These are phyloP conservation scores for Eucalyptus victrix DNA, from an alignment of 345 rosid genomes.

Conservation along the genomic window DNA sequence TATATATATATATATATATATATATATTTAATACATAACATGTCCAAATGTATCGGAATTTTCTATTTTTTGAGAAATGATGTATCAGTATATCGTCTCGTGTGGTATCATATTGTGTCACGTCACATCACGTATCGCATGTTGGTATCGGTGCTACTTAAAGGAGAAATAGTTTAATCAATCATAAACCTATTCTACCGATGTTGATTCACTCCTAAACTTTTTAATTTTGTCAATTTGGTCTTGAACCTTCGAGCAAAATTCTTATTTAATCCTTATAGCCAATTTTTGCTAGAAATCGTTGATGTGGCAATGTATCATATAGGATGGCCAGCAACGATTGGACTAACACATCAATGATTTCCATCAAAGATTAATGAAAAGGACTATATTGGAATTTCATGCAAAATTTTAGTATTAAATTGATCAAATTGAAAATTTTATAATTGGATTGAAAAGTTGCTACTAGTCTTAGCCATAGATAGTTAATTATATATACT, in stretches of 20 bases:
- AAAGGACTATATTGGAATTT: not conserved
- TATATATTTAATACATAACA: too few species aligned
- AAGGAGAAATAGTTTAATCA: too few species aligned
- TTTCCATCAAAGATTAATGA: not conserved
- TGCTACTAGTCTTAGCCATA: not conserved
- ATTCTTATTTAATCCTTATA: not conserved
- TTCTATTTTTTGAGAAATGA: too few species aligned
- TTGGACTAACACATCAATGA: rapidly evolving
- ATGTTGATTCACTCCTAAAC: not conserved
- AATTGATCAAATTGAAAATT: not conserved
- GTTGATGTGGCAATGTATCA: rapidly evolving
- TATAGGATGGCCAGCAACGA: rapidly evolving
- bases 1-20: too few species aligned
- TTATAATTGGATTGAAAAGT: not conserved
- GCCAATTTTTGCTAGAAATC: not conserved
- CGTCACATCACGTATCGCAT: rapidly evolving
- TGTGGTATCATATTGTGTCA: too few species aligned
- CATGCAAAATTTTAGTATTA: rapidly evolving
- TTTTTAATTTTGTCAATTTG: not conserved
- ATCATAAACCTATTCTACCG: not conserved
- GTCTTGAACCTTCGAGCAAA: not conserved
- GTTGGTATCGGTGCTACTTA: too few species aligned
- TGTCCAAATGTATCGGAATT: too few species aligned
- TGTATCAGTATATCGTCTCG: rapidly evolving
- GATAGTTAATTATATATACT: not conserved